Evolutionary conservation across 306 rosid genomes (phyloP).

Genomic region (Arachis stenosperma): DNA sequence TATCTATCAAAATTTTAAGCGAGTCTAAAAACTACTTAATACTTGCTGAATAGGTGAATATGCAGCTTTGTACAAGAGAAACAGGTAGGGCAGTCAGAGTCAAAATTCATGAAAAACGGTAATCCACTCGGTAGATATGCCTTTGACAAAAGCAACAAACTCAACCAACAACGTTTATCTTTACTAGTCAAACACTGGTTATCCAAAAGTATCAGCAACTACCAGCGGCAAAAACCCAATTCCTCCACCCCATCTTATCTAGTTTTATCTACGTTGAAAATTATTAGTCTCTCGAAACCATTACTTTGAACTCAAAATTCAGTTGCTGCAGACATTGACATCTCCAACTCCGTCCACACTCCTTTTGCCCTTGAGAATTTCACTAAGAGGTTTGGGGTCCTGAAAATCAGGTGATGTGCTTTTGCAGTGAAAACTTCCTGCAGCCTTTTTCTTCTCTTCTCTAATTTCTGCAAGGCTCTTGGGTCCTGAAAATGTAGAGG

Average conservation of each 20-base stretch:
- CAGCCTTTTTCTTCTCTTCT: conserved; percentile 58
- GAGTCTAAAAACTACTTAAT: not conserved
- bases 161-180: conserved; percentile 20
- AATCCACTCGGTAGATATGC: conserved; percentile 31
- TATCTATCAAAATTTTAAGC: not conserved
- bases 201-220: conserved; percentile 24
- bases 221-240: conserved; percentile 11
- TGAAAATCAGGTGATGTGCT: conserved; percentile 47
- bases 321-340: conserved; percentile 30
- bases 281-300: conserved; percentile 15
- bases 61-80: conserved; percentile 43
- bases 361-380: conserved; percentile 64
- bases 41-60: not conserved
- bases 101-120: conserved; percentile 24
- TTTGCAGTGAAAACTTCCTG: conserved; percentile 40
- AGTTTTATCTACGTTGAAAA: conserved; percentile 20
- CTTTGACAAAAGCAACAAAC: conserved; percentile 29
- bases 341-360: conserved; percentile 41
- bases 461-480: conserved; percentile 74
- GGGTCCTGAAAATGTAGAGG: conserved; percentile 63
- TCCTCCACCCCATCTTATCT: conserved; percentile 15
- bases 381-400: conserved; percentile 69
- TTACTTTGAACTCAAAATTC: conserved; percentile 30
- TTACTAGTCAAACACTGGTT: conserved; percentile 28
- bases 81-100: conserved; percentile 31